A percentile compares a stretch with the other conserved stretches of the same genome.
phyloP scores from a whole-genome alignment of 352 stramenopile species.

The Globisporangium emineosum region DNA sequence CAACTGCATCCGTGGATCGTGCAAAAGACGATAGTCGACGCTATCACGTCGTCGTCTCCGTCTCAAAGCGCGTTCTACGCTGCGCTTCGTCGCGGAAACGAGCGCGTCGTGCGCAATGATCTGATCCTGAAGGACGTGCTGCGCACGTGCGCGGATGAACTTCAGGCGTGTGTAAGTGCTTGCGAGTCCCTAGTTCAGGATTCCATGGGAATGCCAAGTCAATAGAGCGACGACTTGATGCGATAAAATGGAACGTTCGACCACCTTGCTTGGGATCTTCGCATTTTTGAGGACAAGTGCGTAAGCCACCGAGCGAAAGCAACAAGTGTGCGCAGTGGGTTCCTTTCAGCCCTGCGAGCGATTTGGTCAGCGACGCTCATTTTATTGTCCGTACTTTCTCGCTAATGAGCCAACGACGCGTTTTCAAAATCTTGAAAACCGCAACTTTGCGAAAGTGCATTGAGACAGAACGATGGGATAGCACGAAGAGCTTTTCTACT shows the following conservation, averaged over 20 bases:
- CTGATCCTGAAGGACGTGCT: neutral
- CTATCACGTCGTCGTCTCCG: neutral
- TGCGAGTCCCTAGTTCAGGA: neutral
- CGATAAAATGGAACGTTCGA: neutral
- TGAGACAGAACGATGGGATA: no score
- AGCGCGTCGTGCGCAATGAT: constrained; percentile 14
- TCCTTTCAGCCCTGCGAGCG: neutral
- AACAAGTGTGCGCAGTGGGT: neutral
- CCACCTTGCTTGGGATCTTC: neutral
- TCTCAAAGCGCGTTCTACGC: constrained; percentile 10
- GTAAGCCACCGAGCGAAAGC: neutral
- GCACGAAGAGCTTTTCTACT: no score
- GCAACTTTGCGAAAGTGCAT: neutral
- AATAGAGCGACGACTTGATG: neutral
- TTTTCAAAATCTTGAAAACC: neutral
- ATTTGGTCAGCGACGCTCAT: neutral
- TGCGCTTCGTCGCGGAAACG: constrained; percentile 9
- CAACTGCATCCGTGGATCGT: constrained; percentile 15
- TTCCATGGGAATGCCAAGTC: neutral
- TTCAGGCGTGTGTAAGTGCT: constrained; percentile 6
- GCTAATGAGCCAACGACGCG: no score
- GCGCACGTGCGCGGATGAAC: constrained; percentile 6
- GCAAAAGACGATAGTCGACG: constrained; percentile 9
- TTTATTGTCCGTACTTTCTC: neutral
- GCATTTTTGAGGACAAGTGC: neutral